Conservation (phyloP, 1,139 yeast genomes). For the Scheffersomyces lignicola region DNA sequence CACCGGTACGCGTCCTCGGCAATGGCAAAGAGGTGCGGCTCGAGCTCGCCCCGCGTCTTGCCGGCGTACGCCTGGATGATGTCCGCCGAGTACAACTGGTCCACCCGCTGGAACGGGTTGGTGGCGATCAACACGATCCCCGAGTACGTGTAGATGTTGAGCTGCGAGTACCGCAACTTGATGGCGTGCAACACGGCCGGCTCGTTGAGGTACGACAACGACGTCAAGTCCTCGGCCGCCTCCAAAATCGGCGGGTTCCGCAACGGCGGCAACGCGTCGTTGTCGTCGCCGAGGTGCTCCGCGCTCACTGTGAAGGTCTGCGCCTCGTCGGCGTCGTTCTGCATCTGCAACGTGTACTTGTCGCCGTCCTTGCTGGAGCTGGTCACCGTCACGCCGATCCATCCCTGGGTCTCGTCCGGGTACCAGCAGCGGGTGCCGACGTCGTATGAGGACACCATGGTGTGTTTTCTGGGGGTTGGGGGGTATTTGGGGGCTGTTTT, state of each 20-base stretch:
- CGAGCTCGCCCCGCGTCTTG: slow-evolving; percentile 87
- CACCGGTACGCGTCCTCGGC: slow-evolving; percentile 98
- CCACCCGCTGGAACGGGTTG: slow-evolving; percentile 91
- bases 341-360: slow-evolving; percentile 59
- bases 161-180: slow-evolving; percentile 81
- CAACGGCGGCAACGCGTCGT: slow-evolving; percentile 69
- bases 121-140: slow-evolving; percentile 97
- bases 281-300: slow-evolving; percentile 48
- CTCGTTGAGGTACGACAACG: slow-evolving; percentile 88
- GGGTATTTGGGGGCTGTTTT: no score
- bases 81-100: slow-evolving; percentile 86
- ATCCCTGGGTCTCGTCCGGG: slow-evolving; percentile 83
- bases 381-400: slow-evolving; percentile 85
- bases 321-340: slow-evolving; percentile 59
- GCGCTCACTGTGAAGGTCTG: slow-evolving; percentile 53
- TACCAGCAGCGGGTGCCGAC: slow-evolving; percentile 86
- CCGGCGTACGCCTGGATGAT: slow-evolving; percentile 94
- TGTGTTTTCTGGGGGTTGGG: no score
- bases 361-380: slow-evolving; percentile 49
- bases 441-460: slow-evolving; percentile 25
- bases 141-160: slow-evolving; percentile 91
- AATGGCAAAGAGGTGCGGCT: slow-evolving; percentile 95
- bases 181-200: slow-evolving; percentile 97
- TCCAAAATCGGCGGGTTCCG: slow-evolving; percentile 94
- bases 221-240: slow-evolving; percentile 92